Evolutionary conservation across 176 grass and related monocot genomes (phyloP), one percentile per base, ranked within the genome.

Genomic region (Calamus simplicifolius): DNA sequence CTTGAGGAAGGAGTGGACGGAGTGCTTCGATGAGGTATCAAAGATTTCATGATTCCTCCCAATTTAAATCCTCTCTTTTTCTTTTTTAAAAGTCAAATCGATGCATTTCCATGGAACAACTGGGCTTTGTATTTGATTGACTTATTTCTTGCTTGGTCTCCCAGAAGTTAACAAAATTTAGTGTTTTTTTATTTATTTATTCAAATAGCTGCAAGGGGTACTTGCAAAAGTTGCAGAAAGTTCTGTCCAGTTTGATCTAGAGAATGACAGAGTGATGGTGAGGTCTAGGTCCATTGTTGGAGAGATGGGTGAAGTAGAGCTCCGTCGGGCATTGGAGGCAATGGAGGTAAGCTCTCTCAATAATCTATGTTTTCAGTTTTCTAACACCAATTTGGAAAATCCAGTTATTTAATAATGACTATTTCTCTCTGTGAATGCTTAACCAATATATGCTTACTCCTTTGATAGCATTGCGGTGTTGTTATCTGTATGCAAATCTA

Each of bases 11-110:
- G 87, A 97, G 51, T 97, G 77, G 83, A 71, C 74, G 61, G 75
- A 80, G 26, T 89, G 85, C 59, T 66, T 97, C 2, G 87, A 97
- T 7, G 81, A 88, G 84, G 92, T 91, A 57, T 74, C 14, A 28
- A 25, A 43, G 23, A 35, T 52, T 71, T 57, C 16, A 59, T 56
- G 30, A 54, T 69, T 57, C 1, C 25, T 43, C 48, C 30, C 38
- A 49, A 27, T 30, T 61, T 18, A 7, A 17, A 58, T 19, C 48
- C 82, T 86, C 51, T 51, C 35, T n/a, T 68, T 57, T 16, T 48
- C 4, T 71, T 54, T 75, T 25, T 67, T 75, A 28, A 56, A 0
- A 13, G 10, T 43, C 35, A 43, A 12, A 13, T 43, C 12, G 35
- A 10, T 43, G 8, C 7, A 43, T 43, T 43, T 7, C 35, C 35